Conservation (phyloP, 1,284 basidiomycete species). For the Mycena sp. region DNA sequence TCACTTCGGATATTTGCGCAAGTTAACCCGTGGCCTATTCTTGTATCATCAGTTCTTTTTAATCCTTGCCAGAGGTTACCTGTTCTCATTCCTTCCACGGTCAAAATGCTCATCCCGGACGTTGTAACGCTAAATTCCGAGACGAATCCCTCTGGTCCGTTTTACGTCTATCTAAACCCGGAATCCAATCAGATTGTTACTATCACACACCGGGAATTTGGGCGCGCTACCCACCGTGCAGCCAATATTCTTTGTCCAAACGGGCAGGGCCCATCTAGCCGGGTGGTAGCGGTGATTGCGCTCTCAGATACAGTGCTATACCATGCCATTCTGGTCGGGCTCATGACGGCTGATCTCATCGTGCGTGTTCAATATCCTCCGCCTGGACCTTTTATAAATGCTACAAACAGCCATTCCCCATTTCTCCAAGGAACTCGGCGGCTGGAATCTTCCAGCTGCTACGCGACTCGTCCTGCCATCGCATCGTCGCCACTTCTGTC, state of each 20-base stretch:
- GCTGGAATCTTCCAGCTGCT: slow-evolving; percentile 38
- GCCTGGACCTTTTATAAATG: too few relatives aligned
- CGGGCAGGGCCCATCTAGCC: slow-evolving; percentile 25
- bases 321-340: slow-evolving; percentile 39
- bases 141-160: slow-evolving; percentile 6
- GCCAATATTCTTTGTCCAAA: slow-evolving; percentile 39
- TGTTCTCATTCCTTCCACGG: too few relatives aligned
- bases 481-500: slow-evolving; percentile 36
- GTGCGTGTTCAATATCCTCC: slow-evolving; percentile 41
- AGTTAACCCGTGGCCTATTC: too few relatives aligned
- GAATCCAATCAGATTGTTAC: slow-evolving; percentile 13
- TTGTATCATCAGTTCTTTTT: too few relatives aligned
- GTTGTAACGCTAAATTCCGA: background rate
- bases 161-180: slow-evolving; percentile 33
- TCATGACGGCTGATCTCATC: slow-evolving; percentile 41
- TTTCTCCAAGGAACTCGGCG: slow-evolving; percentile 41
- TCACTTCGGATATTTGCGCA: too few relatives aligned
- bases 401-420: slow-evolving; percentile 45
- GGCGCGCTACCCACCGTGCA: slow-evolving; percentile 40
- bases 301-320: slow-evolving; percentile 44
- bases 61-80: too few relatives aligned
- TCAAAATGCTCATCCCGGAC: background rate
- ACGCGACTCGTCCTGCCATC: slow-evolving; percentile 34
- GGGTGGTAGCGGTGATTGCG: slow-evolving; percentile 40
- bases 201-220: slow-evolving; percentile 43